These are phyloP conservation scores for Teratosphaeria viscida DNA, from an alignment of 2,329 filamentous ascomycete species.

Conservation along the genomic window DNA sequence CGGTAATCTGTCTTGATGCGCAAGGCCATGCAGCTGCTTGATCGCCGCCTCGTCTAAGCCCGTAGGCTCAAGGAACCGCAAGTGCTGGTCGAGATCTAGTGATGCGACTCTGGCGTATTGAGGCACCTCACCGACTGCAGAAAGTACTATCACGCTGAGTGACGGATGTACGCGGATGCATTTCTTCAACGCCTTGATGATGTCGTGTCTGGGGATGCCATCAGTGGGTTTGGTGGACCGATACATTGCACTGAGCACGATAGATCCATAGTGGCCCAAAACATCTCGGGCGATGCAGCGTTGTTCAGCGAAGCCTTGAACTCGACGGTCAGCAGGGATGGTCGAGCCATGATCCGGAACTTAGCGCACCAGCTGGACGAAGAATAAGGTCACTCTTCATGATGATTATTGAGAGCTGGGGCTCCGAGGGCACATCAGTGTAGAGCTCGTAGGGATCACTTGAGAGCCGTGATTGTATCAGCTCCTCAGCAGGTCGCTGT, in stretches of 20 bases:
- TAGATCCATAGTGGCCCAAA: constrained; percentile 31
- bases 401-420: constrained; percentile 14
- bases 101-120: constrained; percentile 21
- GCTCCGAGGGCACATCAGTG: too few relatives aligned
- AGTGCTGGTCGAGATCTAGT: constrained; percentile 31
- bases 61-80: constrained; percentile 21
- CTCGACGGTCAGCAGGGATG: background rate
- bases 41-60: constrained; percentile 8
- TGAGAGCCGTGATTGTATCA: too few relatives aligned
- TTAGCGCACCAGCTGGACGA: background rate
- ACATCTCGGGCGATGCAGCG: constrained; percentile 33
- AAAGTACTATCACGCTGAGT: constrained; percentile 27
- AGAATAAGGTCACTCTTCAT: background rate
- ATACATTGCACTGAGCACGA: constrained; percentile 31
- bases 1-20: constrained; percentile 27
- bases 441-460: background rate
- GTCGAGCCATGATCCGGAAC: background rate
- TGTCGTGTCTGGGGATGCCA: constrained; percentile 3
- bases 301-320: constrained; percentile 31
- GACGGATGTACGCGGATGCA: constrained; percentile 32
- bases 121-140: constrained; percentile 29
- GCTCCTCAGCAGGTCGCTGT: too few relatives aligned
- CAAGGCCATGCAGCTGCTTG: constrained; percentile 17
- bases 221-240: constrained; percentile 5
- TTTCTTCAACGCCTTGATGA: constrained; percentile 25